Conservation (phyloP, 2,329 filamentous ascomycete genomes). For the Cadophora malorum region DNA sequence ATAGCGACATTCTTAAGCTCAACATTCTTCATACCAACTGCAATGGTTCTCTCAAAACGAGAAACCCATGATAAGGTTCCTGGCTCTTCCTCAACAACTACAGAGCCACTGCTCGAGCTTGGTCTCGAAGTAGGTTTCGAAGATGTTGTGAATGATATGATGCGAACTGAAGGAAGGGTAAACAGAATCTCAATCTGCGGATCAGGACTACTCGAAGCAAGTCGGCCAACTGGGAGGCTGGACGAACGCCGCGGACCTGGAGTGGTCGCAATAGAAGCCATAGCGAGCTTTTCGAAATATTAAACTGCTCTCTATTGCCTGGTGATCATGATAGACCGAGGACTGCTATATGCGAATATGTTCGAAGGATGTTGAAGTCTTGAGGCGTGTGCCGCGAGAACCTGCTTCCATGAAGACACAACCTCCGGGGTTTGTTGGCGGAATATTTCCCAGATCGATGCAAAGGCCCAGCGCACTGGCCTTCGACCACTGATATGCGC, state of each 20-base stretch:
- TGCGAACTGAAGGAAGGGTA: slow-evolving; percentile 43
- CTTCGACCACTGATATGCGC: background rate
- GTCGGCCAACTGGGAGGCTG: slow-evolving; percentile 35
- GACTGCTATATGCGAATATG: too few species aligned
- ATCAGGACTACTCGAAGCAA: slow-evolving; percentile 35
- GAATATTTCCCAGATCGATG: background rate
- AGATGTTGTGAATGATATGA: slow-evolving; percentile 60
- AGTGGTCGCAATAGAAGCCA: slow-evolving; percentile 36
- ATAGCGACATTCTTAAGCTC: slow-evolving; percentile 6
- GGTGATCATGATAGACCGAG: slow-evolving; percentile 38
- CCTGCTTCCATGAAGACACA: slow-evolving; percentile 11
- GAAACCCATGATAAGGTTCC: slow-evolving; percentile 77
- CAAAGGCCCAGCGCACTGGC: background rate
- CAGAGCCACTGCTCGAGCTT: slow-evolving; percentile 40
- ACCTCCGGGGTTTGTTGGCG: background rate
- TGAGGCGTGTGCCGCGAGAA: slow-evolving; percentile 3
- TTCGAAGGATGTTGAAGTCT: slow-evolving; percentile 14
- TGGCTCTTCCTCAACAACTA: slow-evolving; percentile 54
- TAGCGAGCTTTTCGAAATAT: slow-evolving; percentile 27
- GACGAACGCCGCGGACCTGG: slow-evolving; percentile 35
- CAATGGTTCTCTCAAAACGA: slow-evolving; percentile 80
- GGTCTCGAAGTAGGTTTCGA: slow-evolving; percentile 27
- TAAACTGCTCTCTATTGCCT: slow-evolving; percentile 26
- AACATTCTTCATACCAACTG: slow-evolving; percentile 63
- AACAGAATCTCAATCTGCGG: slow-evolving; percentile 45